A percentile compares a stretch with the other conserved stretches of the same genome.
These are phyloP conservation scores for Euptelea pleiosperma DNA, from an alignment of 164 flowering plant species.

Conservation along the genomic window DNA sequence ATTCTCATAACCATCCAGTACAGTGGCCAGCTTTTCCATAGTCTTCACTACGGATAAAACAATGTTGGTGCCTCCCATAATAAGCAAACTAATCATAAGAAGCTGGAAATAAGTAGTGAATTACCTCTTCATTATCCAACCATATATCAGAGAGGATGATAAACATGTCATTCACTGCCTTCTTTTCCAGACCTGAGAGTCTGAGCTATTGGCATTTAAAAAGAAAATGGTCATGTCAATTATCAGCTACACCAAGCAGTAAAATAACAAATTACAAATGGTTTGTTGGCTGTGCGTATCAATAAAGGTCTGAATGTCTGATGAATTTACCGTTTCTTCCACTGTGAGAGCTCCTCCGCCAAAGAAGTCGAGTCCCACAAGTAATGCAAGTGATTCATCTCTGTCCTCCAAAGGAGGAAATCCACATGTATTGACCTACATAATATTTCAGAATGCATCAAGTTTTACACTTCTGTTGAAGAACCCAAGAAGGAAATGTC, in stretches of 20 bases:
- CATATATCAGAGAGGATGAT: slow-evolving; percentile 88
- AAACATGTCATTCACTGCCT: slow-evolving; percentile 89
- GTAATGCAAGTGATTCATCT: slow-evolving; percentile 52
- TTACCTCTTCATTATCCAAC: slow-evolving; percentile 86
- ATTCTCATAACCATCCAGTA: slow-evolving; percentile 80
- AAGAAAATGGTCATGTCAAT: slow-evolving; percentile 20
- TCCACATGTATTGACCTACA: slow-evolving; percentile 83
- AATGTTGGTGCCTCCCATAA: slow-evolving; percentile 5
- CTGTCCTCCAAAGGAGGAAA: slow-evolving; percentile 97
- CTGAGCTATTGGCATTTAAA: slow-evolving; percentile 46
- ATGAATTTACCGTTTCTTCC: slow-evolving; percentile 84
- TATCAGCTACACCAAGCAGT: slow-evolving; percentile 5
- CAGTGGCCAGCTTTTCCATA: slow-evolving; percentile 69
- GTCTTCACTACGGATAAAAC: slow-evolving; percentile 60
- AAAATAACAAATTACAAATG: neutral
- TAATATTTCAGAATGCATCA: slow-evolving; percentile 11
- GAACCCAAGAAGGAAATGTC: neutral
- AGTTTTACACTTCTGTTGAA: neutral
- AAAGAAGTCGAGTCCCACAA: slow-evolving; percentile 77
- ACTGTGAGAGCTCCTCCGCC: slow-evolving; percentile 67
- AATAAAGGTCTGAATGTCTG: neutral
- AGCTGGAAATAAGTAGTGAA: slow-evolving; percentile 1
- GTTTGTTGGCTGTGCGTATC: neutral
- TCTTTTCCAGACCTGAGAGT: slow-evolving; percentile 68
- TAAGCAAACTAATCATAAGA: slow-evolving; percentile 3